These are phyloP conservation scores for Ensete glaucum DNA, from an alignment of 176 grass and related monocot genomes.

Conservation along the genomic window DNA sequence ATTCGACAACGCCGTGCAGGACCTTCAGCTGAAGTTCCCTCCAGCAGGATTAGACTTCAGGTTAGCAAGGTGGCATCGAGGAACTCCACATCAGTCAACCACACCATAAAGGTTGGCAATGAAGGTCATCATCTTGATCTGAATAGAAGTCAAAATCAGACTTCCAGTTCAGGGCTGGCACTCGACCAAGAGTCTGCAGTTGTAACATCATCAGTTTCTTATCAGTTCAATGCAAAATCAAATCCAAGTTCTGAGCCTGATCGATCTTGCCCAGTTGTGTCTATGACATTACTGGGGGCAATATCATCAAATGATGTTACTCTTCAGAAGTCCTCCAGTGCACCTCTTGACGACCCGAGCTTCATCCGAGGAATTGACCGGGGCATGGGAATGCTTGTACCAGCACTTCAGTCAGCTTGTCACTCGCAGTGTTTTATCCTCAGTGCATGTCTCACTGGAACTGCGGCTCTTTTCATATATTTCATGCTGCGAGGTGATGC, in stretches of 20 bases:
- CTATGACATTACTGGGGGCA: too few relatives aligned
- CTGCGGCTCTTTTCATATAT: slow-evolving; percentile 25
- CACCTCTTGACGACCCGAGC: background rate
- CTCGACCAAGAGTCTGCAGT: slow-evolving; percentile 19
- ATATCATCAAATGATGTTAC: too few relatives aligned
- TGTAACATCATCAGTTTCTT: background rate
- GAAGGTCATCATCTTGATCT: slow-evolving; percentile 31
- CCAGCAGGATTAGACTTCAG: slow-evolving; percentile 27
- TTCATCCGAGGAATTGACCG: slow-evolving; percentile 21
- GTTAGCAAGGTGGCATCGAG: slow-evolving; percentile 44
- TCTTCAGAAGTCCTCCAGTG: background rate
- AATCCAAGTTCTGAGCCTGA: background rate
- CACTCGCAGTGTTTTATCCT: slow-evolving; percentile 20
- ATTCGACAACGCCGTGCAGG: slow-evolving; percentile 7
- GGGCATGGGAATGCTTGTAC: too few relatives aligned
- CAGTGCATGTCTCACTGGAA: slow-evolving; percentile 29
- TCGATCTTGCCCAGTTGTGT: background rate
- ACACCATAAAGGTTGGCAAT: slow-evolving; percentile 32
- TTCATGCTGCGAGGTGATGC: slow-evolving; percentile 24
- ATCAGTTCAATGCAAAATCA: slow-evolving; percentile 16
- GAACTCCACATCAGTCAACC: slow-evolving; percentile 49
- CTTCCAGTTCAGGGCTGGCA: background rate
- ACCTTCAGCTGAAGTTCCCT: background rate
- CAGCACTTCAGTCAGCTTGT: slow-evolving; percentile 24
- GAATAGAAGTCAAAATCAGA: background rate